Percentiles rank a stretch among this genome's conserved stretches.
Conservation (phyloP, 306 rosid genomes). For the Vicia villosa region DNA sequence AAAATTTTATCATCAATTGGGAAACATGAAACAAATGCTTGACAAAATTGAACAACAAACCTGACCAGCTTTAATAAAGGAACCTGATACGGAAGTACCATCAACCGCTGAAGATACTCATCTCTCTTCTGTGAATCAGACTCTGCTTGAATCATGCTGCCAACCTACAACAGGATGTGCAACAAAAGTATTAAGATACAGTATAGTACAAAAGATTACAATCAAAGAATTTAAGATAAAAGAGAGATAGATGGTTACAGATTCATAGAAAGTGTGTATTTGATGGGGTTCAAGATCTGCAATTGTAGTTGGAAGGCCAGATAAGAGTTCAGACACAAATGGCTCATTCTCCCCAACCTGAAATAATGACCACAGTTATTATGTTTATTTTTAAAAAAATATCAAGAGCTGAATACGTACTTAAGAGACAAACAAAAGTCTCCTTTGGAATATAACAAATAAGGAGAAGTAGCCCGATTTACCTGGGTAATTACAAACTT, state of each 20-base stretch:
- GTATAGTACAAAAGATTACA: not conserved
- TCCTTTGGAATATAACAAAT: not conserved
- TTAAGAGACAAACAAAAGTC: not conserved
- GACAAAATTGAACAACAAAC: conserved; percentile 48
- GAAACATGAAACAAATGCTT: conserved; percentile 17
- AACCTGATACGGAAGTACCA: conserved; percentile 94
- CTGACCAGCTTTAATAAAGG: conserved; percentile 88
- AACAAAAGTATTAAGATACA: not conserved
- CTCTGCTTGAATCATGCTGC: conserved; percentile 94
- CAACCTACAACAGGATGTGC: conserved; percentile 60
- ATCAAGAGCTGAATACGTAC: not conserved
- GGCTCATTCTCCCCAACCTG: conserved; percentile 97
- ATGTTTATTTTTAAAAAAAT: not conserved
- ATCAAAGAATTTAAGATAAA: conserved; percentile 14
- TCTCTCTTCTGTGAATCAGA: conserved; percentile 83
- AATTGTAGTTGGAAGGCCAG: conserved; percentile 83
- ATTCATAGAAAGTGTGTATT: conserved; percentile 90
- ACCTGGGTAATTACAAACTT: conserved; percentile 94
- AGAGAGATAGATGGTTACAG: conserved; percentile 52
- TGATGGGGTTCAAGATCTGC: conserved; percentile 92
- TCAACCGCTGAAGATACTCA: conserved; percentile 83
- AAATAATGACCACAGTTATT: conserved; percentile 31
- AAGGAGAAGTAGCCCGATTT: conserved; percentile 2
- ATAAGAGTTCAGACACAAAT: conserved; percentile 86
- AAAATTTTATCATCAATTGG: conserved; percentile 37